Evolutionary conservation across 208 protist species (phyloP).

Genomic region (Trypanosoma cruzi): DNA sequence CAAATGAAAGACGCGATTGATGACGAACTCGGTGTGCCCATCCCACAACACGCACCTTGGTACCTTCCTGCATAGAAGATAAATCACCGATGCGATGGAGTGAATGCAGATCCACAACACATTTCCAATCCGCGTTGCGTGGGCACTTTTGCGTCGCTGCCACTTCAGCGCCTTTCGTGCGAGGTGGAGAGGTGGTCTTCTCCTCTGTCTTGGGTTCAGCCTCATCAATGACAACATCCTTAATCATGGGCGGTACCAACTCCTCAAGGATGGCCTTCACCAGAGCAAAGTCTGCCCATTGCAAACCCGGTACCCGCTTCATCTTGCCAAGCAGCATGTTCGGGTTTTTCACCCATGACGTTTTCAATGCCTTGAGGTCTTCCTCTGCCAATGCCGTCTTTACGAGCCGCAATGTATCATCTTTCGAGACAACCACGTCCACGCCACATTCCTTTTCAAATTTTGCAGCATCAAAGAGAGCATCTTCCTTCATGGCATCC

Average conservation of each 20-base stretch:
- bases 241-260: constrained; percentile 66
- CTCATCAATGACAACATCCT: constrained; percentile 41
- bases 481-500: constrained; percentile 40
- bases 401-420: constrained; percentile 53
- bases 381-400: constrained; percentile 50
- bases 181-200: constrained; percentile 9
- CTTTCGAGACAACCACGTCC: constrained; percentile 57
- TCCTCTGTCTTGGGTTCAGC: constrained; percentile 8
- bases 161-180: neutral
- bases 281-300: constrained; percentile 76
- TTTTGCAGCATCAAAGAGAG: constrained; percentile 41
- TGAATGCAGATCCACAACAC: constrained; percentile 45
- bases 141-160: constrained; percentile 37
- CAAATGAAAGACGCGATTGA: constrained; percentile 96
- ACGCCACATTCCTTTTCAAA: constrained; percentile 82
- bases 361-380: constrained; percentile 56
- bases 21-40: constrained; percentile 96
- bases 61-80: constrained; percentile 43
- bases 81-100: constrained; percentile 57
- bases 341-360: constrained; percentile 79
- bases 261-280: constrained; percentile 66
- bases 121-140: constrained; percentile 49
- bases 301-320: constrained; percentile 61
- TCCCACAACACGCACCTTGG: constrained; percentile 86
- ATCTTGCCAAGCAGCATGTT: constrained; percentile 88